Evolutionary conservation across 768 basidiomycete species (phyloP), one percentile per base, ranked within the genome.

Genomic region (Termitomyces sp.): DNA sequence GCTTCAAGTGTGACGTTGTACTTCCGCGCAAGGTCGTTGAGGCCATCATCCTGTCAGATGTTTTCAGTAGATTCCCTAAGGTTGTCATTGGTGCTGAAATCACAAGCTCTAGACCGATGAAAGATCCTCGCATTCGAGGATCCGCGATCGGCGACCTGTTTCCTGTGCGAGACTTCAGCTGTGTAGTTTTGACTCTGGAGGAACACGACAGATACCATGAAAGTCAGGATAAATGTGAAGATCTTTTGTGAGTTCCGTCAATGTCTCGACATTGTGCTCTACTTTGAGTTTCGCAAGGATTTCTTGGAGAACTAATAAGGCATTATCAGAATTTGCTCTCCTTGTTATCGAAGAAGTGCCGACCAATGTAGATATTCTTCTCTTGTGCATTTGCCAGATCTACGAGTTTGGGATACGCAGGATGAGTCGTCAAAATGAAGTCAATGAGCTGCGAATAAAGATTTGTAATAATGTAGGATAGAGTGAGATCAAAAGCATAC

Each of bases 101-200:
- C 66, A 86, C 88, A 54, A 98, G 83, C 48, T 87, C 80, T 47
- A 98, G 81, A 32, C 97, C 97, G 55, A 86, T 79, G 57, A 98
- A 87, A 51, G 93, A 89, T 20, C 97, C 97, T 38, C 90, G 81
- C 96, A 98, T 97, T 54, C 82, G 85, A n/a, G 92, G 80, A 69
- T 99, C 97, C 2, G 96, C 96, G 46, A 98, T 85, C 1, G 97
- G 97, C 1, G 95, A 98, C 59, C 97, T 82, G 71, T 99, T 99
- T 40, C 96, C 94, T 94, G 71, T 24, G 46, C 20, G 48, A 38
- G 20, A 28, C 35, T 30, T 38, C 8, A 59, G 38, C 54, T 20
- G 18, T 14, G 22, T 55, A 38, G 49, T 18, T 24, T 26, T 33
- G 16, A 26, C 14, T 9, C 14, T 35, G 36, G 26, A 44, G 35